phyloP scores from a whole-genome alignment of 495 filamentous ascomycete species.

The Xylaria flabelliformis region DNA sequence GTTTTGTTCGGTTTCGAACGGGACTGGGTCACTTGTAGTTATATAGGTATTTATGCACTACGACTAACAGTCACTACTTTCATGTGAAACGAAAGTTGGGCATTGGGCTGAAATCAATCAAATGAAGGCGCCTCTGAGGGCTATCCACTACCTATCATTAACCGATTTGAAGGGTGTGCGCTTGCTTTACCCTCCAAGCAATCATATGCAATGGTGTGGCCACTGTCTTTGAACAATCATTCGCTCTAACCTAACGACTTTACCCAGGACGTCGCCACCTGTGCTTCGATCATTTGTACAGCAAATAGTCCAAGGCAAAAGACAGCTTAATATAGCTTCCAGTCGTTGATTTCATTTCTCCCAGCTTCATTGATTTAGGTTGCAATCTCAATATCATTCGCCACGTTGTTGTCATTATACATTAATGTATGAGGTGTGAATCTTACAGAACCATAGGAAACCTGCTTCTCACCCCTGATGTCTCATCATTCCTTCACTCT shows the following conservation, averaged over 20 bases:
- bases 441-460: background rate
- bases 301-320: background rate
- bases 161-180: conserved; percentile 7
- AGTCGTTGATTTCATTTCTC: background rate
- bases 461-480: background rate
- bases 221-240: background rate
- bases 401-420: background rate
- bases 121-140: conserved; percentile 3
- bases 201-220: background rate
- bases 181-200: background rate
- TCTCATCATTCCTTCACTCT: background rate
- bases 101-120: conserved; percentile 27
- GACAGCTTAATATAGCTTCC: background rate
- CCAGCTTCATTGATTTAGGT: background rate
- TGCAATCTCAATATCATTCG: background rate
- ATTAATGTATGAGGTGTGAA: background rate
- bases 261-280: conserved; percentile 3
- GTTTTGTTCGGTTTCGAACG: conserved; percentile 18
- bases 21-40: conserved; percentile 9
- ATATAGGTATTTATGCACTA: conserved; percentile 19
- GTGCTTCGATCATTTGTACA: conserved; percentile 6
- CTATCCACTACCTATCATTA: conserved; percentile 22
- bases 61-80: conserved; percentile 1
- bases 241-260: background rate
- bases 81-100: background rate